phyloP scores from a whole-genome alignment of 257 asterid genomes.

The Mitragyna speciosa region DNA sequence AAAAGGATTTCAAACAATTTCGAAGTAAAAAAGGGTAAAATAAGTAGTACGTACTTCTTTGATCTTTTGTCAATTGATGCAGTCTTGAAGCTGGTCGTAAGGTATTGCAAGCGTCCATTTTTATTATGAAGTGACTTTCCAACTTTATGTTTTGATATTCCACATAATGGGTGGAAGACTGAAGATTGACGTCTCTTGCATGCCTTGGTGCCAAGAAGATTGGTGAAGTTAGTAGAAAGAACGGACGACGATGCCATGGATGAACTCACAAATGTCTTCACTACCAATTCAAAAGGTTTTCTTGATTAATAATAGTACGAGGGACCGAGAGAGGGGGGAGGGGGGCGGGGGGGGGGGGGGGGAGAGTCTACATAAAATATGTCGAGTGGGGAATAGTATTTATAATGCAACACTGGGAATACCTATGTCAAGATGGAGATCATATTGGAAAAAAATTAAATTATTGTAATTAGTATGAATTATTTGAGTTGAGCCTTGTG shows the following conservation, averaged over 20 bases:
- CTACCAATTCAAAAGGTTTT: not conserved
- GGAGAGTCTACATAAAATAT: not conserved
- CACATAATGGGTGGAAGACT: not conserved
- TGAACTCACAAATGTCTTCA: not conserved
- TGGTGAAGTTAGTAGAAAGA: not conserved
- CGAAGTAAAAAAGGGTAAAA: not conserved
- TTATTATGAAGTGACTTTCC: not conserved
- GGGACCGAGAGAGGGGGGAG: not conserved
- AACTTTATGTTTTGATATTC: not conserved
- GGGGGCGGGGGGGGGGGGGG: too few species aligned
- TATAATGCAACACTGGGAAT: too few species aligned
- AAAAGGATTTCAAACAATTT: not conserved
- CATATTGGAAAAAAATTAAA: too few species aligned
- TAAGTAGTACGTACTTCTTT: not conserved
- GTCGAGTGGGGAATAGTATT: not conserved
- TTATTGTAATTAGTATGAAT: too few species aligned
- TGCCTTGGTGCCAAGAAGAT: not conserved
- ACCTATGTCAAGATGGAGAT: too few species aligned
- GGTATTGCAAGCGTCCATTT: not conserved
- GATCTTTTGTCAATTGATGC: not conserved
- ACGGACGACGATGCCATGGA: conserved; percentile 3
- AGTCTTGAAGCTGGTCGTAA: not conserved
- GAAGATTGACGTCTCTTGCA: conserved; percentile 3
- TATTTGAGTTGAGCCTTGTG: too few species aligned
- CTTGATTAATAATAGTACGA: not conserved